A percentile compares a stretch with the other conserved stretches of the same genome.
Conservation (phyloP, 2,329 filamentous ascomycete species). For the Coniella lustricola region DNA sequence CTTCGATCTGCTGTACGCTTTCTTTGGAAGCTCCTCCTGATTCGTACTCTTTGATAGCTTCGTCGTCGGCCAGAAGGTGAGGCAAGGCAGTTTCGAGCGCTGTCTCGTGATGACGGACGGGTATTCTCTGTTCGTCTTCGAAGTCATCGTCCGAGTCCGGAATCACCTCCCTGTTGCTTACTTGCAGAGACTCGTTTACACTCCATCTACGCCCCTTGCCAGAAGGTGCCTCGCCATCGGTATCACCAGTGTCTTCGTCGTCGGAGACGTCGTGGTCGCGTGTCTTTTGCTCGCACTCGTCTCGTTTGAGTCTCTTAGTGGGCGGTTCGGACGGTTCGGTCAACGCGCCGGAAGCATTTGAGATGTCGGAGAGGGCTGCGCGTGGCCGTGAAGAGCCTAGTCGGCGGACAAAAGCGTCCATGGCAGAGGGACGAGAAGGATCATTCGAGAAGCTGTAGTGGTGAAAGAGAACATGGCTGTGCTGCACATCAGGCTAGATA, state of each 20-base stretch:
- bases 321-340: slow-evolving; percentile 22
- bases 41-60: slow-evolving; percentile 77
- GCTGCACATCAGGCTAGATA: neutral
- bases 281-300: slow-evolving; percentile 18
- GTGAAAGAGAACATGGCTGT: neutral
- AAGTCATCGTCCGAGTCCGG: slow-evolving; percentile 20
- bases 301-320: slow-evolving; percentile 28
- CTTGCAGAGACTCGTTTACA: neutral
- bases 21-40: slow-evolving; percentile 52
- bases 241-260: slow-evolving; percentile 19
- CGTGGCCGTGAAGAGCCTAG: slow-evolving; percentile 13
- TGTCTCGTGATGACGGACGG: slow-evolving; percentile 34
- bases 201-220: too few relatives aligned
- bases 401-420: slow-evolving; percentile 25
- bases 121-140: slow-evolving; percentile 15
- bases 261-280: slow-evolving; percentile 24
- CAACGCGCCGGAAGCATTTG: slow-evolving; percentile 12
- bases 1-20: slow-evolving; percentile 34
- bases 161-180: slow-evolving; percentile 6
- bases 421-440: slow-evolving; percentile 5
- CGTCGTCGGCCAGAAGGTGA: slow-evolving; percentile 55
- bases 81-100: slow-evolving; percentile 68
- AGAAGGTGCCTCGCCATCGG: slow-evolving; percentile 20
- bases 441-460: neutral
- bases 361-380: slow-evolving; percentile 15